These are phyloP conservation scores for Talaromyces proteolyticus DNA, from an alignment of 495 filamentous ascomycete species.

Conservation along the genomic window DNA sequence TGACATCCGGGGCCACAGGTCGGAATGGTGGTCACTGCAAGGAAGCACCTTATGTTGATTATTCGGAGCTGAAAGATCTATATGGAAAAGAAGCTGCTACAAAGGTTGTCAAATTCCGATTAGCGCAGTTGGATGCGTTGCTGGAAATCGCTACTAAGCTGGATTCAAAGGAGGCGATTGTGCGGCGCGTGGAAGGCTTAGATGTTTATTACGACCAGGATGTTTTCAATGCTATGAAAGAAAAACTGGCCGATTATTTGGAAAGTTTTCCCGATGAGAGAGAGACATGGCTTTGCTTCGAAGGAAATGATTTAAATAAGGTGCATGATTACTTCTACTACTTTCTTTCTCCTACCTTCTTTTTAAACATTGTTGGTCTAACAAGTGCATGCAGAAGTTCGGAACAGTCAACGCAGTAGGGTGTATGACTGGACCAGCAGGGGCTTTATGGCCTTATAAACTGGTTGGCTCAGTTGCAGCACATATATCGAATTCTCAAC, in stretches of 20 bases:
- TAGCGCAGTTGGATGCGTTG: constrained; percentile 20
- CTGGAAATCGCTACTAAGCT: constrained; percentile 17
- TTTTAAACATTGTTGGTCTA: background rate
- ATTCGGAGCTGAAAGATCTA: constrained; percentile 13
- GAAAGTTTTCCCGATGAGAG: constrained; percentile 27
- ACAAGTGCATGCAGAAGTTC: background rate
- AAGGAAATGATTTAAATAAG: constrained; percentile 17
- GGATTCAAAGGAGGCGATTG: constrained; percentile 5
- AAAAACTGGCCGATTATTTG: constrained; percentile 15
- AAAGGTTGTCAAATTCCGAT: constrained; percentile 25
- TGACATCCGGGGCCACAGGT: constrained; percentile 72
- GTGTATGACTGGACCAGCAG: constrained; percentile 27
- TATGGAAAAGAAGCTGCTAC: constrained; percentile 18
- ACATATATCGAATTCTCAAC: background rate
- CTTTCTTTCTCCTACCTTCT: no score
- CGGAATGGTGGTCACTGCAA: constrained; percentile 40
- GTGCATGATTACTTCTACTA: no score
- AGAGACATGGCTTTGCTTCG: constrained; percentile 13
- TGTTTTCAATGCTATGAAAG: background rate
- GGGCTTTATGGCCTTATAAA: constrained; percentile 37
- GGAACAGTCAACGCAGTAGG: constrained; percentile 9
- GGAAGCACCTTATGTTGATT: constrained; percentile 23
- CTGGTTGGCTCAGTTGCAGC: constrained; percentile 27
- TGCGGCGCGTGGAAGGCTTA: constrained; percentile 6
- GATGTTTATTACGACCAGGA: constrained; percentile 1